These are phyloP conservation scores for Meyerozyma carpophila DNA, from an alignment of 1,139 yeast genomes.

Conservation along the genomic window DNA sequence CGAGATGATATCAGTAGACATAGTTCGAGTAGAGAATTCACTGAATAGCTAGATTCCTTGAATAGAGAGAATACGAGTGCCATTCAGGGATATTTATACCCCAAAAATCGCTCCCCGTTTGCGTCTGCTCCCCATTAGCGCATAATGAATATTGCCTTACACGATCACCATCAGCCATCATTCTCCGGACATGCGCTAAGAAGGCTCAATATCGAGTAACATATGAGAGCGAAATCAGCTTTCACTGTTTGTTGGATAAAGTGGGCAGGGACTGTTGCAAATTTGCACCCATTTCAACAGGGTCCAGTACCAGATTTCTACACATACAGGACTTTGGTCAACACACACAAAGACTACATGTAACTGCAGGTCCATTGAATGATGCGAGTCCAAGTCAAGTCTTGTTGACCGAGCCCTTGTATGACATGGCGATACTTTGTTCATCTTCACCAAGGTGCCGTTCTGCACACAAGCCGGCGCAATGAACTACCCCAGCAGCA, in stretches of 20 bases:
- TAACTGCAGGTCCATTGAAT: too few species aligned
- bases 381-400: too few species aligned
- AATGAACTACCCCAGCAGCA: too few species aligned
- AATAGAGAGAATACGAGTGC: not conserved
- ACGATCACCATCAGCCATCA: not conserved
- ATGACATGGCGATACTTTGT: too few species aligned
- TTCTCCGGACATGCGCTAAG: not conserved
- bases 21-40: slow-evolving; percentile 5
- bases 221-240: not conserved
- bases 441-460: too few species aligned
- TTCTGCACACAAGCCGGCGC: too few species aligned
- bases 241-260: too few species aligned
- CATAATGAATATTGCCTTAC: not conserved
- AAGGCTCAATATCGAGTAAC: not conserved
- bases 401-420: too few species aligned
- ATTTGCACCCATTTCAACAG: not conserved
- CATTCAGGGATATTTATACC: not conserved
- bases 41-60: not conserved
- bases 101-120: not conserved
- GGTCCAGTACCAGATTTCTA: not conserved
- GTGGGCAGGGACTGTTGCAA: not conserved
- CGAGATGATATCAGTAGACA: slow-evolving; percentile 43
- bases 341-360: too few species aligned
- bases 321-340: not conserved
- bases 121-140: not conserved